Evolutionary conservation across 2,329 filamentous ascomycete species (phyloP).

Genomic region (Colletotrichum theobromicola): DNA sequence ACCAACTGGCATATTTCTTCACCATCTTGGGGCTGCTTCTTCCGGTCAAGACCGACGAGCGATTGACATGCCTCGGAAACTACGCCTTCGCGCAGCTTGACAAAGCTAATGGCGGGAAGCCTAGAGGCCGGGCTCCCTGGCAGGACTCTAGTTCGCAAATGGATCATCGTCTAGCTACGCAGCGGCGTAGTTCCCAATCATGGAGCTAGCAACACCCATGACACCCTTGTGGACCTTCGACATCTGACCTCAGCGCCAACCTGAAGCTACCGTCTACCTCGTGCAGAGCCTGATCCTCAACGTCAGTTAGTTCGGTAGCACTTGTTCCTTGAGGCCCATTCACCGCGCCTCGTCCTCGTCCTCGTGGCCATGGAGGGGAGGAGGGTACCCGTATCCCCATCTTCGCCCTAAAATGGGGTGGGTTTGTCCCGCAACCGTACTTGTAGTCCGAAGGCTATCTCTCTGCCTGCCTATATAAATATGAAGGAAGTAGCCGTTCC

Average conservation of each 20-base stretch:
- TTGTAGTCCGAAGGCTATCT: neutral
- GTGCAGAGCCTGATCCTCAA: neutral
- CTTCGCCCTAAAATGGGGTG: neutral
- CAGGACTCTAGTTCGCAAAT: neutral
- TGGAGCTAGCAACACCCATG: constrained; percentile 3
- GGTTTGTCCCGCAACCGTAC: neutral
- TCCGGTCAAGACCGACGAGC: neutral
- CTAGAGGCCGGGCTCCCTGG: neutral
- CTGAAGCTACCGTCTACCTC: neutral
- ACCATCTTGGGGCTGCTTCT: neutral
- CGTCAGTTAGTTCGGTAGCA: neutral
- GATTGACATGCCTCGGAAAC: neutral
- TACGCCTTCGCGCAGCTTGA: neutral
- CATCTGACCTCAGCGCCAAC: constrained; percentile 17
- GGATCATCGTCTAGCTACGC: neutral
- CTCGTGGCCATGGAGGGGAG: neutral
- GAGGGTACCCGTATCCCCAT: neutral
- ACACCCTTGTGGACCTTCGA: constrained; percentile 1
- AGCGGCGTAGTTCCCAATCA: neutral
- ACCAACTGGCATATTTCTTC: constrained; percentile 5
- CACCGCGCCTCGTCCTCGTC: neutral
- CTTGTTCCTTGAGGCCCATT: neutral
- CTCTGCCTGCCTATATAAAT: neutral
- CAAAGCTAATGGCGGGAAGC: constrained; percentile 1
- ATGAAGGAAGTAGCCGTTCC: neutral